Conservation (phyloP, 768 basidiomycete species). For the Termitomyces sp. region DNA sequence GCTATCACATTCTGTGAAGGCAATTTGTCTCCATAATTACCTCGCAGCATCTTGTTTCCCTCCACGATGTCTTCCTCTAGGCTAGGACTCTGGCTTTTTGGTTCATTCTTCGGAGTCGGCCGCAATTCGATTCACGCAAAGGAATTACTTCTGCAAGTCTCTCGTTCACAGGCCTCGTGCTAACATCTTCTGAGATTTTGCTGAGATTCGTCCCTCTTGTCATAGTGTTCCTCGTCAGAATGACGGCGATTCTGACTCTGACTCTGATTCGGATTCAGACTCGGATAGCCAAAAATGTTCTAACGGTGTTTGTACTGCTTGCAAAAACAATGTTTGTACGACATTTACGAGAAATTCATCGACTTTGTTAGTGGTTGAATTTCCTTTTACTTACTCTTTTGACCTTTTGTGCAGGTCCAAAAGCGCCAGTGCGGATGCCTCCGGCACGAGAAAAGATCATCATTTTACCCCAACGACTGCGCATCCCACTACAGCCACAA, state of each 20-base stretch:
- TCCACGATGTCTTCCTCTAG: neutral
- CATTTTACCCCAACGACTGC: neutral
- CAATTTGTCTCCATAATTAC: neutral
- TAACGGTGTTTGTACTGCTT: slow-evolving; percentile 10
- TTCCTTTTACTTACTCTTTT: neutral
- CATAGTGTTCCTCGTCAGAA: neutral
- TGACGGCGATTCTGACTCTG: neutral
- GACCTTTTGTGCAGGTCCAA: neutral
- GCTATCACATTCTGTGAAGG: neutral
- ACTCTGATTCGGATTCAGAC: slow-evolving; percentile 1
- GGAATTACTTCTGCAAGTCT: neutral
- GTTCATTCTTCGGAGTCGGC: neutral
- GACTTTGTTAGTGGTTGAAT: neutral
- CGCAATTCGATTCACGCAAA: too few species aligned
- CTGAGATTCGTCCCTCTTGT: neutral
- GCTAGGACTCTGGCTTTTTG: neutral
- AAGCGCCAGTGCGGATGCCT: neutral
- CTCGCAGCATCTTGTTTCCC: neutral
- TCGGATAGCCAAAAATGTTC: slow-evolving; percentile 11
- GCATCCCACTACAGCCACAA: neutral
- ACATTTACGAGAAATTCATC: neutral
- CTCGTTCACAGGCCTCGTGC: neutral
- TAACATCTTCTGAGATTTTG: neutral
- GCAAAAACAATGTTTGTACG: neutral
- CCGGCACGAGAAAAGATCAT: neutral